A percentile compares a stretch with the other conserved stretches of the same genome.
These are phyloP conservation scores for Licmophora abbreviata DNA, from an alignment of 108 stramenopile species.

Conservation along the genomic window DNA sequence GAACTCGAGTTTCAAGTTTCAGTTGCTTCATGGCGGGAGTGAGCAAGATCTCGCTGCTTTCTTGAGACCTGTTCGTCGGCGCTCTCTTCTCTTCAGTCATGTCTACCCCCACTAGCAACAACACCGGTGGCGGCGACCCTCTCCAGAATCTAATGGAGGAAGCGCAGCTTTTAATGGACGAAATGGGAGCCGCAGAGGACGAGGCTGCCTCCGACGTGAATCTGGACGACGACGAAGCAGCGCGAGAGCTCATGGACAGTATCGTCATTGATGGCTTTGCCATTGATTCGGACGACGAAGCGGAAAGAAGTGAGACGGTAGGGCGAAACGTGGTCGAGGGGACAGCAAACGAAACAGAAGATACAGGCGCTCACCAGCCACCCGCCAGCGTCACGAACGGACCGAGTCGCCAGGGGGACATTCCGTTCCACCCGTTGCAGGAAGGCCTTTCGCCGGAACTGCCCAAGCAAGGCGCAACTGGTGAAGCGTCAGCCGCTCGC, in stretches of 20 bases:
- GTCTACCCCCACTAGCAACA: too few species aligned
- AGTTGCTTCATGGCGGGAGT: too few species aligned
- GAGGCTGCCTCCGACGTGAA: background rate
- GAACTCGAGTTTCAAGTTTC: too few species aligned
- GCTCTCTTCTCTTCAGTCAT: too few species aligned
- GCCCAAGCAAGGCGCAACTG: background rate
- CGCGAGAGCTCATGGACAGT: background rate
- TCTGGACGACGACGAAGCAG: constrained; percentile 2
- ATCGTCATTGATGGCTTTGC: constrained; percentile 31
- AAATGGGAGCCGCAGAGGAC: background rate
- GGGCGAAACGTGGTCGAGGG: background rate
- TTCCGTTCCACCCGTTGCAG: constrained; percentile 1
- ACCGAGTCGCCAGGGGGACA: background rate
- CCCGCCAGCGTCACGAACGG: background rate
- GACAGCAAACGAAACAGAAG: background rate
- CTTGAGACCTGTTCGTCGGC: too few species aligned
- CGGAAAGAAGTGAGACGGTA: constrained; percentile 6
- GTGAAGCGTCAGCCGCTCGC: constrained; percentile 12
- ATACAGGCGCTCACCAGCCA: background rate
- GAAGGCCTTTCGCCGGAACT: background rate
- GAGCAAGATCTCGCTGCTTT: too few species aligned
- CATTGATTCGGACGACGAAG: constrained; percentile 56
- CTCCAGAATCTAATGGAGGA: constrained; percentile 5
- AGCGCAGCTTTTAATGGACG: background rate
- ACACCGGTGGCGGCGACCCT: too few species aligned